A percentile compares a stretch with the other conserved stretches of the same genome.
These are phyloP conservation scores for Pseudophaeomoniella oleicola DNA, from an alignment of 2,329 filamentous ascomycete species.

Conservation along the genomic window DNA sequence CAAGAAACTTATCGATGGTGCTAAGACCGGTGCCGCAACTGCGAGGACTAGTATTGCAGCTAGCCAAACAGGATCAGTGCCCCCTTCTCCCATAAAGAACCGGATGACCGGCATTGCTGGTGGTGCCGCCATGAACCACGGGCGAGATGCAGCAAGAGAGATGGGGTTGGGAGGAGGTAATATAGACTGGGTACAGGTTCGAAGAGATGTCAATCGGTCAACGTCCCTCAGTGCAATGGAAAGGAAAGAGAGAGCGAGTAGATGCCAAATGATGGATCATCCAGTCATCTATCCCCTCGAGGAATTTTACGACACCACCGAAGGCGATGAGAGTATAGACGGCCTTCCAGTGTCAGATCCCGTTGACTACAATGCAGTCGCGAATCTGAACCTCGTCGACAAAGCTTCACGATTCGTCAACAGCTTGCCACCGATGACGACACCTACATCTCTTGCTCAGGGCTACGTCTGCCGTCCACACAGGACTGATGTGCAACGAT, in stretches of 20 bases:
- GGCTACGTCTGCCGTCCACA: conserved; percentile 90
- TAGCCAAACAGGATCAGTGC: conserved; percentile 33
- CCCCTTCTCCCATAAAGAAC: conserved; percentile 32
- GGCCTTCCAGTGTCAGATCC: conserved; percentile 70
- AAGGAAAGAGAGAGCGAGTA: conserved; percentile 65
- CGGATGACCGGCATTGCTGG: conserved; percentile 40
- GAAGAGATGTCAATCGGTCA: conserved; percentile 86
- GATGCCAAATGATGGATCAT: conserved; percentile 89
- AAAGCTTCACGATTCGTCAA: conserved; percentile 89
- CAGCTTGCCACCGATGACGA: conserved; percentile 68
- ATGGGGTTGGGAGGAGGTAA: conserved; percentile 45
- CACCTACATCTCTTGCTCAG: conserved; percentile 68
- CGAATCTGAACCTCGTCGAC: conserved; percentile 78
- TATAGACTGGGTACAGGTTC: conserved; percentile 91
- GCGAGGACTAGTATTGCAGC: conserved; percentile 72
- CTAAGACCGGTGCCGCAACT: conserved; percentile 84
- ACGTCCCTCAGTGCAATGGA: conserved; percentile 88
- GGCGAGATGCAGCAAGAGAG: conserved; percentile 47
- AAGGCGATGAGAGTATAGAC: conserved; percentile 82
- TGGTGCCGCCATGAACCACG: conserved; percentile 21
- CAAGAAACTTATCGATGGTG: conserved; percentile 86
- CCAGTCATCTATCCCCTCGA: conserved; percentile 81
- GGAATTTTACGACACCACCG: conserved; percentile 66
- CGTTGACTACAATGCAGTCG: conserved; percentile 40
- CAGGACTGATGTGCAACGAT: conserved; percentile 78